Conservation (phyloP, 2,329 filamentous ascomycete species). For the Diaporthe ampelina region DNA sequence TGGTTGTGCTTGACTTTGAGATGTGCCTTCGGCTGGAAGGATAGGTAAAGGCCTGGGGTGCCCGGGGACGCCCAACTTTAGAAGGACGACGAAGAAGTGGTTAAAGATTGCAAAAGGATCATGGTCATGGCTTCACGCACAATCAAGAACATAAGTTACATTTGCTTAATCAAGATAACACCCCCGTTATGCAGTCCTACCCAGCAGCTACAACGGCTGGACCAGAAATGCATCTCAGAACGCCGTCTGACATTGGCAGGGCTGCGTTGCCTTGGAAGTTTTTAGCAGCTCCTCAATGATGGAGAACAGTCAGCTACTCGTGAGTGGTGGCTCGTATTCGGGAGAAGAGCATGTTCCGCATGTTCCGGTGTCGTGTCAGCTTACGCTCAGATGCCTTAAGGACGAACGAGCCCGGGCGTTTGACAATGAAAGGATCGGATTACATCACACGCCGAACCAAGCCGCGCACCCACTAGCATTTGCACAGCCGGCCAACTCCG, state of each 20-base stretch:
- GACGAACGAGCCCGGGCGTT: neutral
- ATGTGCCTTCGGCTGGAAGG: neutral
- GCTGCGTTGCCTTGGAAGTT: neutral
- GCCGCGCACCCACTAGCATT: too few species aligned
- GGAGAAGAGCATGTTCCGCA: neutral
- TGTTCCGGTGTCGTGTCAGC: neutral
- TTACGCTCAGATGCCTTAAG: neutral
- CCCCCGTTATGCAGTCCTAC: neutral
- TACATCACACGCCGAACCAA: constrained; percentile 10
- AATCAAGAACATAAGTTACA: too few species aligned
- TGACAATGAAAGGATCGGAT: neutral
- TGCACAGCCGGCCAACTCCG: constrained; percentile 19
- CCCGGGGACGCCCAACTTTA: too few species aligned
- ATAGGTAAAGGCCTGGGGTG: too few species aligned
- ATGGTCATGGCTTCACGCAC: too few species aligned
- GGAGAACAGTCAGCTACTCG: too few species aligned
- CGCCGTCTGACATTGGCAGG: neutral
- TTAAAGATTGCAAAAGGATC: too few species aligned
- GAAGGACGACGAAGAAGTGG: too few species aligned
- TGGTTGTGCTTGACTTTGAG: neutral
- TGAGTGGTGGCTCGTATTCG: neutral
- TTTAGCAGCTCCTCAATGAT: too few species aligned
- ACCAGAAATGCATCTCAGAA: neutral
- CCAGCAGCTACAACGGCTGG: neutral
- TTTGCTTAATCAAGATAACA: neutral